A percentile compares a stretch with the other conserved stretches of the same genome.
Evolutionary conservation across 2,329 filamentous ascomycete genomes (phyloP).

Genomic region (Fusarium penzigii): DNA sequence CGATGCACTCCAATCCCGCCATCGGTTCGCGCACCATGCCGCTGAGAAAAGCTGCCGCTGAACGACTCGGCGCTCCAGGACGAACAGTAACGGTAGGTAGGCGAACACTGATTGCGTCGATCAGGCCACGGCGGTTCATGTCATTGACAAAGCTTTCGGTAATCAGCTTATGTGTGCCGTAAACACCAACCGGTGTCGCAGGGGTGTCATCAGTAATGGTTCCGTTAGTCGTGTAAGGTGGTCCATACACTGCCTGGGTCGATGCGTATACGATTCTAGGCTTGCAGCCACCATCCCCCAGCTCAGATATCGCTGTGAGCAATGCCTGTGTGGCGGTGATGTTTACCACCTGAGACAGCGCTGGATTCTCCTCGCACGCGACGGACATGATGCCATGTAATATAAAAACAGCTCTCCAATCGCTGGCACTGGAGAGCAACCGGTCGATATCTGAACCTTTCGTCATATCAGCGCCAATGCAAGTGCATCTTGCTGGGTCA

Average conservation of each 20-base stretch:
- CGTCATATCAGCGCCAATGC: too few relatives aligned
- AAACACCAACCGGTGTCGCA: slow-evolving; percentile 58
- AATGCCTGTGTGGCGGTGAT: too few relatives aligned
- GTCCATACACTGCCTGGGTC: slow-evolving; percentile 59
- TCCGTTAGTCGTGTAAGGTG: slow-evolving; percentile 45
- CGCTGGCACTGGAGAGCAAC: too few relatives aligned
- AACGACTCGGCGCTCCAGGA: slow-evolving; percentile 57
- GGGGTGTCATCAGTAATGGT: too few relatives aligned
- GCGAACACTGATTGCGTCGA: slow-evolving; percentile 56
- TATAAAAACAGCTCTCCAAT: slow-evolving; percentile 56
- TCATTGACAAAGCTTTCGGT: slow-evolving; percentile 43
- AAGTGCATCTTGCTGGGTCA: too few relatives aligned
- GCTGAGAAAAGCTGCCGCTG: slow-evolving; percentile 58
- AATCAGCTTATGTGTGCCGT: slow-evolving; percentile 62
- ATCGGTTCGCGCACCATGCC: slow-evolving; percentile 60
- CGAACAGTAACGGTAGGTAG: slow-evolving; percentile 62
- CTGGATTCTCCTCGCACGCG: slow-evolving; percentile 61
- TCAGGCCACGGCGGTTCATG: slow-evolving; percentile 48
- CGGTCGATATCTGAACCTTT: too few relatives aligned
- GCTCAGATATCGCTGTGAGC: too few relatives aligned
- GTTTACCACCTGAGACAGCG: too few relatives aligned
- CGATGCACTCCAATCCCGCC: slow-evolving; percentile 43
- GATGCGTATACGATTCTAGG: slow-evolving; percentile 61
- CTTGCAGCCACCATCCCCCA: too few relatives aligned
- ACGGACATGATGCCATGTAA: slow-evolving; percentile 67